These are phyloP conservation scores for Psilocybe azurescens DNA, from an alignment of 768 basidiomycete genomes.

Conservation along the genomic window DNA sequence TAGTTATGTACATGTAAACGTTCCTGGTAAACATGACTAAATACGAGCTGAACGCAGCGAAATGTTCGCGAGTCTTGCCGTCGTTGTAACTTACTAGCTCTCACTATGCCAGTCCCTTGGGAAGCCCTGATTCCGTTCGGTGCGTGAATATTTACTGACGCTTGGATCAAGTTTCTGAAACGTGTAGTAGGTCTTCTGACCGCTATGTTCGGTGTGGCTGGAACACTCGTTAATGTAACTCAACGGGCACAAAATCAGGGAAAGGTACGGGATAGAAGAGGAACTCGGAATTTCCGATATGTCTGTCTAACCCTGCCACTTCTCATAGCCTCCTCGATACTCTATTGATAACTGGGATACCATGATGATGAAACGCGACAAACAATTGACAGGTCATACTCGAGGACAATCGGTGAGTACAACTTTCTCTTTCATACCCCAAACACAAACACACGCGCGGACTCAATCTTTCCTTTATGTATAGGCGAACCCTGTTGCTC, in stretches of 20 bases:
- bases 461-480: constrained; percentile 3
- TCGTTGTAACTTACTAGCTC: neutral
- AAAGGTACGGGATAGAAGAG: constrained; percentile 59
- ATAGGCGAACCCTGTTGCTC: constrained; percentile 73
- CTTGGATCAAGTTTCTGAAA: neutral
- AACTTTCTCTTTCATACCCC: neutral
- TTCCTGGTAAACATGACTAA: constrained; percentile 2
- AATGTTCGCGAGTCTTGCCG: neutral
- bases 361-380: constrained; percentile 95
- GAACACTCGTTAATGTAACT: constrained; percentile 83
- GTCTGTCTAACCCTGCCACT: neutral
- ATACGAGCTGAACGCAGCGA: neutral
- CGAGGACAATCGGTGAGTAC: constrained; percentile 85
- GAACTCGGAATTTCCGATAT: neutral
- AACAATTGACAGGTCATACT: constrained; percentile 82
- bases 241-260: constrained; percentile 86
- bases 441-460: neutral
- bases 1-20: neutral
- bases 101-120: constrained; percentile 92
- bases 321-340: constrained; percentile 77
- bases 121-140: constrained; percentile 98
- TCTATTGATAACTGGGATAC: constrained; percentile 90
- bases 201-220: constrained; percentile 88
- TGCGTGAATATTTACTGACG: constrained; percentile 33
- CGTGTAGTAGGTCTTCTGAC: constrained; percentile 72